Base-by-base conservation (phyloP, 1,139 yeast genomes). In the Diutina pseudorugosa region DNA sequence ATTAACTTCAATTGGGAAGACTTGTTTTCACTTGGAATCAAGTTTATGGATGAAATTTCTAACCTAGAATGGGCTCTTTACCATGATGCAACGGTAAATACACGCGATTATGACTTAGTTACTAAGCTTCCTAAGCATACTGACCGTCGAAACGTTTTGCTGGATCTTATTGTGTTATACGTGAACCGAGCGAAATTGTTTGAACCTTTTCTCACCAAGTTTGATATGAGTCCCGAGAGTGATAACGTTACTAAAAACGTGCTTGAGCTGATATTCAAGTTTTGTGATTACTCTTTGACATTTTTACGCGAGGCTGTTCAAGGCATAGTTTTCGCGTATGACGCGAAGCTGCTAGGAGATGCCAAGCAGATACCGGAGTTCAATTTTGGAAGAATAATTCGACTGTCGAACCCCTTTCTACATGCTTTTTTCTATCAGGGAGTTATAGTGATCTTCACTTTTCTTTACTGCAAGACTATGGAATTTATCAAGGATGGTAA, bases 361-460 rank as follows among this genome's bases (percentile, higher is more conserved):
- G 47, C 47, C 5, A 16, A 11, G n/a, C 20, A n/a, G 9, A 5
- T 23, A 12, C 47, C 47, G 21, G 58, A 61, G 55, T 53, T 66
- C 3, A 61, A 62, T 25, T 60, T 69, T 54, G 76, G 73, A 1
- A 70, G 66, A 53, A 59, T 68, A 25, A 70, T 73, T 57, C 58
- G 73, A 50, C 58, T 62, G 3, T 62, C 63, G 51, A 75, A 70
- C 57, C 82, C 82, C 20, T 76, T 75, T 55, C 68, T 76, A 54
- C 75, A 74, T 56, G 69, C 78, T 1, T 76, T 76, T 52, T 65
- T 76, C 18, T 76, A 77, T 59, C 82, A 77, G 58, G 79, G 81
- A 1, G 65, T 77, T 49, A 74, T 77, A 53, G 80, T 77, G 21
- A 67, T 74, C 18, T 77, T 73, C 61, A 76, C 80, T 0, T 63